These are phyloP conservation scores for Dissophora ornata DNA, from an alignment of 192 early-diverging fungal species.

Conservation along the genomic window DNA sequence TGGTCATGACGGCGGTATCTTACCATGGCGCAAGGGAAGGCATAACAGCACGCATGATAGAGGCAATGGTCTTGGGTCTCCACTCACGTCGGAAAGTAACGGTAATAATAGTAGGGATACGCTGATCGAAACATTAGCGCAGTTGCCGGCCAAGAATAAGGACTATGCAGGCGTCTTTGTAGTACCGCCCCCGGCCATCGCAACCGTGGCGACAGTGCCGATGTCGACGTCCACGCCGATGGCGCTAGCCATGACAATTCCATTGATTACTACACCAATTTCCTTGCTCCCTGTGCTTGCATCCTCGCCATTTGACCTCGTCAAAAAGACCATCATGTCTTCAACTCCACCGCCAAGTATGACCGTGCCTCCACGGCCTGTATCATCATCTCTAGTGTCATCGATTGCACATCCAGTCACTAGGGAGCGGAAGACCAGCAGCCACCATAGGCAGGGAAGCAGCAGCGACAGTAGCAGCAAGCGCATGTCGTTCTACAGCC, in stretches of 20 bases:
- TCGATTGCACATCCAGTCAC: background rate
- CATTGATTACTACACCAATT: background rate
- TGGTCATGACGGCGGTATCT: slow-evolving; percentile 9
- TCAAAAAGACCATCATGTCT: slow-evolving; percentile 34
- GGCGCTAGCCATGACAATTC: background rate
- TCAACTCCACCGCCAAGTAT: slow-evolving; percentile 11
- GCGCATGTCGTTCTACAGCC: slow-evolving; percentile 23
- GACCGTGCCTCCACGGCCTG: background rate
- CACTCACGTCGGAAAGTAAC: too few species aligned
- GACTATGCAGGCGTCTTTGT: slow-evolving; percentile 42
- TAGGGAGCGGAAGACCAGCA: background rate
- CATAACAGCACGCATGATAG: background rate
- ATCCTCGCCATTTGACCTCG: slow-evolving; percentile 22
- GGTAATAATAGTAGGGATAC: slow-evolving; percentile 8
- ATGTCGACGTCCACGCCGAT: background rate
- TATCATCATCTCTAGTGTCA: slow-evolving; percentile 2
- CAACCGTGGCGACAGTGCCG: background rate
- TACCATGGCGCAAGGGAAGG: slow-evolving; percentile 38
- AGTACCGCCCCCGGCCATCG: background rate
- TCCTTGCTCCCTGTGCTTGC: slow-evolving; percentile 13
- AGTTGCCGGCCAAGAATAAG: slow-evolving; percentile 40
- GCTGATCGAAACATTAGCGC: slow-evolving; percentile 32
- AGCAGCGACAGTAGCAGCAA: background rate
- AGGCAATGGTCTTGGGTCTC: too few species aligned
- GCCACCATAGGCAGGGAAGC: background rate